Percentiles rank a stretch among this genome's conserved stretches.
These are phyloP conservation scores for Balamuthia mandrillaris DNA, from an alignment of 208 protist genomes.

Conservation along the genomic window DNA sequence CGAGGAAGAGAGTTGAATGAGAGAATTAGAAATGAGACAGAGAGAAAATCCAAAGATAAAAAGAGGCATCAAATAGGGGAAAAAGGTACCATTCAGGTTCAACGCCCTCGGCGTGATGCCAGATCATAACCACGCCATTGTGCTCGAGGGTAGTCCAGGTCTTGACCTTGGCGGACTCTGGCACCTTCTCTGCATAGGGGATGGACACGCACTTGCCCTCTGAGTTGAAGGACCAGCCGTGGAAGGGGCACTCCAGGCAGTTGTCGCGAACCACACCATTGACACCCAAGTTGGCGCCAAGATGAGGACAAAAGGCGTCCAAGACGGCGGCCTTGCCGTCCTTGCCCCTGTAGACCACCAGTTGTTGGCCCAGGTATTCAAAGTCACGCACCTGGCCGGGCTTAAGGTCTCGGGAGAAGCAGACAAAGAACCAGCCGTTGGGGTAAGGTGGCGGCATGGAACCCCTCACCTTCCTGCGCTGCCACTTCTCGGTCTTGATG, in stretches of 20 bases:
- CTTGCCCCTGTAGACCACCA: slow-evolving; percentile 23
- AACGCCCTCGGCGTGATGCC: slow-evolving; percentile 32
- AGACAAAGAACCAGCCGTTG: slow-evolving; percentile 33
- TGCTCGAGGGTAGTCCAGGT: background rate
- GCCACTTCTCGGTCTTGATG: too few species aligned
- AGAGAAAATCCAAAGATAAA: too few species aligned
- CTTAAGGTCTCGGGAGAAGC: slow-evolving; percentile 5
- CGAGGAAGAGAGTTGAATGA: too few species aligned
- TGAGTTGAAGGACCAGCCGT: slow-evolving; percentile 41
- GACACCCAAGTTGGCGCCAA: slow-evolving; percentile 48
- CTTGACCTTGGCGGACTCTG: background rate
- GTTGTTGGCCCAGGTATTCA: slow-evolving; percentile 1
- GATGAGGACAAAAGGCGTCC: slow-evolving; percentile 49
- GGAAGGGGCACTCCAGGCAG: slow-evolving; percentile 40
- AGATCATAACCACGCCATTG: background rate
- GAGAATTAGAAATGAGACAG: too few species aligned
- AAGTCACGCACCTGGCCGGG: background rate
- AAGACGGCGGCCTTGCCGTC: slow-evolving; percentile 3
- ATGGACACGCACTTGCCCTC: slow-evolving; percentile 44
- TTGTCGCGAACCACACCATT: slow-evolving; percentile 27
- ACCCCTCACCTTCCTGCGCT: too few species aligned
- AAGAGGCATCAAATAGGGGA: too few species aligned
- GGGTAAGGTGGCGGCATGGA: slow-evolving; percentile 33
- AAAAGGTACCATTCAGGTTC: background rate
- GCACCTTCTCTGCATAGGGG: slow-evolving; percentile 34